Base-by-base conservation (phyloP, 1,284 basidiomycete species). In the Cystobasidium sp. region DNA sequence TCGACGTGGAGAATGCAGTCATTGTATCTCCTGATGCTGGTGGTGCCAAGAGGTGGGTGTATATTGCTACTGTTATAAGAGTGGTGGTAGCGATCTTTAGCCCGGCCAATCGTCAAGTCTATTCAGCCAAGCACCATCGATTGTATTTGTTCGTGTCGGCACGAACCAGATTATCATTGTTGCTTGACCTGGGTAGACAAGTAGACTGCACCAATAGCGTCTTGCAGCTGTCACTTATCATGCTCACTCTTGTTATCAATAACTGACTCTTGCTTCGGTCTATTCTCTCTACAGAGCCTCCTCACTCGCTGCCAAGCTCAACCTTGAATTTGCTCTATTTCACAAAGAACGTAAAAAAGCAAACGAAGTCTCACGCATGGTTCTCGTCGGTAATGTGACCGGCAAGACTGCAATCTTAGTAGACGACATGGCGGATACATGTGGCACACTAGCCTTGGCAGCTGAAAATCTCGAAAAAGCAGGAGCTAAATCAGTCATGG, bases 291-390 rank as follows among this genome's bases (percentile, higher is more conserved):
- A 62, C 83, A 97, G 94, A 80, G 97, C 96, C 22, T 98, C 97
- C 12, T 94, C 94, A 43, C 95, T 99, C 78, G 97, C 97, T 18
- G 97, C 98, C 84, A 89, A 94, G 63, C 87, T 99, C 75, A 94
- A 96, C 64, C 91, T 98, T 78, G 97, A 99, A 82, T 99, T 99
- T 86, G 97, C 97, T 43, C 86, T 99, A 73, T 99, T 99, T 87
- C 97, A 99, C 88, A 99, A 99, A 83, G 97, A 99, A 84, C 91
- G 97, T 75, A 99, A 98, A 85, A 98, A 97, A 86, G 97, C 96
- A 51, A 99, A 98, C 84, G 94, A 98, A 81, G 96, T 99, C 22
- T 97, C 95, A 66, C 90, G 97, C 75, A 99, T 99, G 97, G 90
- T 99, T 61, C 89, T 99, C 66, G 97, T 99, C 75, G 97, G 97